Conservation (phyloP, 1,139 yeast species). For the Suhomyces bokatorum region DNA sequence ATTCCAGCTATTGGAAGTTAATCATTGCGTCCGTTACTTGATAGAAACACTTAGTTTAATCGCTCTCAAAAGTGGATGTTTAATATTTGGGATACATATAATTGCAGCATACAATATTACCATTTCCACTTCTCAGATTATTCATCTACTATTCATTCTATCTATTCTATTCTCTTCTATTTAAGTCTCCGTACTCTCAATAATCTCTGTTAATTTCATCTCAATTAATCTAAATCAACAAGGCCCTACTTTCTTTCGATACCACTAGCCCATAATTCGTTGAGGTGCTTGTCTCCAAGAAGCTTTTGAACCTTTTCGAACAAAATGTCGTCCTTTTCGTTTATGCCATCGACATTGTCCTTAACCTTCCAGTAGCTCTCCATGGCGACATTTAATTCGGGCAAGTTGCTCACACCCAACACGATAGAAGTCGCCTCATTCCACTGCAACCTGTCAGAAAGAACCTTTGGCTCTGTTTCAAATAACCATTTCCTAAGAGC, state of each 20-base stretch:
- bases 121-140: too few relatives aligned
- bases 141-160: too few relatives aligned
- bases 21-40: too few relatives aligned
- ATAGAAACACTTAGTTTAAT: too few relatives aligned
- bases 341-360: conserved; percentile 29
- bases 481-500: conserved; percentile 65
- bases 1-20: too few relatives aligned
- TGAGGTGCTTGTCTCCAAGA: conserved; percentile 52
- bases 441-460: conserved; percentile 20
- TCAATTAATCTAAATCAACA: too few relatives aligned
- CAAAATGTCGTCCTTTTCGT: conserved; percentile 42
- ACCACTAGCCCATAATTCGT: conserved; percentile 77
- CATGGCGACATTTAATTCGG: conserved; percentile 67
- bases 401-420: conserved; percentile 65
- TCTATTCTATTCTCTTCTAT: too few relatives aligned
- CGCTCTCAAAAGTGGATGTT: too few relatives aligned
- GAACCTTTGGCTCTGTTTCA: conserved; percentile 18
- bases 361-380: conserved; percentile 54
- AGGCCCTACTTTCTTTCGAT: conserved; percentile 27
- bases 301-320: conserved; percentile 44
- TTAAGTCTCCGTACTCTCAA: too few relatives aligned
- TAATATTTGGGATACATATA: too few relatives aligned
- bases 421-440: conserved; percentile 59
- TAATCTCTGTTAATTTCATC: too few relatives aligned
- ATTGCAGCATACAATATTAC: too few relatives aligned